A percentile compares a stretch with the other conserved stretches of the same genome.
Conservation (phyloP, 176 grass and related monocot species). For the Bonia amplexicaulis region DNA sequence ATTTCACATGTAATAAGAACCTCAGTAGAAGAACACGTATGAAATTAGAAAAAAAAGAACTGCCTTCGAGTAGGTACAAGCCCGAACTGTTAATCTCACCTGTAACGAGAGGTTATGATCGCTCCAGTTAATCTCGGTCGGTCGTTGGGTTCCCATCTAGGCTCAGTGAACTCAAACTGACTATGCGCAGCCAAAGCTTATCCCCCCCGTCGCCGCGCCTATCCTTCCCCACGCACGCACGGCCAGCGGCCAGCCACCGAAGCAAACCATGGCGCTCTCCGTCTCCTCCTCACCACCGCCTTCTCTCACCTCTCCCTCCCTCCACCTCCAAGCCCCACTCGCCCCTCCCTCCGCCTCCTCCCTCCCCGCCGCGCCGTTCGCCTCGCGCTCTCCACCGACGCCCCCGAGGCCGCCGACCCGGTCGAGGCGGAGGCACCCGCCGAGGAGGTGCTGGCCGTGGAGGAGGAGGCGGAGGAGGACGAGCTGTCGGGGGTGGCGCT, state of each 20-base stretch:
- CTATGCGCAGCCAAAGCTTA: background rate
- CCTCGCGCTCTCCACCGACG: constrained; percentile 25
- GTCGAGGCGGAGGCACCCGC: constrained; percentile 14
- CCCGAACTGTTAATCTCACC: background rate
- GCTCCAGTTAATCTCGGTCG: background rate
- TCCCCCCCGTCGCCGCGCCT: constrained; percentile 20
- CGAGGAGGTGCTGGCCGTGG: constrained; percentile 15
- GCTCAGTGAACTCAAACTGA: background rate
- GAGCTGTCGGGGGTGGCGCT: constrained; percentile 25
- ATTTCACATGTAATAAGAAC: too few relatives aligned
- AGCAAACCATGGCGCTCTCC: constrained; percentile 51
- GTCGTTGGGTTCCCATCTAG: background rate
- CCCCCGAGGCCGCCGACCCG: constrained; percentile 22
- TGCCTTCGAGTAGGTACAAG: background rate
- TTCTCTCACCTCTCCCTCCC: constrained; percentile 65
- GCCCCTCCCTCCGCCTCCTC: constrained; percentile 2
- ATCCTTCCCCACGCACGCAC: constrained; percentile 22
- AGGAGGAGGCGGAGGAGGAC: constrained; percentile 40
- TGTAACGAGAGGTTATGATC: background rate
- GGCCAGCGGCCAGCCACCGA: constrained; percentile 1
- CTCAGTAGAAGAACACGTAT: too few relatives aligned
- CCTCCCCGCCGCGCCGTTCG: background rate
- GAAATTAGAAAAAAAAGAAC: too few relatives aligned
- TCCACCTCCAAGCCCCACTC: constrained; percentile 20
- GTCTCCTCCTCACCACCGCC: constrained; percentile 62